Percentiles rank a stretch among this genome's conserved stretches.
Evolutionary conservation across 345 rosid species (phyloP).

Genomic region (Cardiospermum halicacabum): DNA sequence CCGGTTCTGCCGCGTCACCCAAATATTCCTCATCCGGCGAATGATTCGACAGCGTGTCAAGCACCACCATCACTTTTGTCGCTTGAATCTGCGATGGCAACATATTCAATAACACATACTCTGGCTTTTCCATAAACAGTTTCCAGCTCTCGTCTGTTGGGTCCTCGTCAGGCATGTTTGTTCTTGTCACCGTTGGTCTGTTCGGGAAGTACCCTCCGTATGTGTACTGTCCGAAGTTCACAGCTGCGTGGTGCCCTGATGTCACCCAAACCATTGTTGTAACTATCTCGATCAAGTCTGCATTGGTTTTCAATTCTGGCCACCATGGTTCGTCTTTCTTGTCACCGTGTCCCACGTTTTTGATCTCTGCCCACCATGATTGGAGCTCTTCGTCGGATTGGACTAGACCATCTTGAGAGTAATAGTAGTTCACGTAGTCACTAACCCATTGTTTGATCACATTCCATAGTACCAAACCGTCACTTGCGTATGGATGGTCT

Average conservation of each 20-base stretch:
- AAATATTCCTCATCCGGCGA: constrained; percentile 48
- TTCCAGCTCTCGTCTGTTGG: constrained; percentile 29
- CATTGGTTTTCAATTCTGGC: constrained; percentile 4
- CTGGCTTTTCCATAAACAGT: constrained; percentile 30
- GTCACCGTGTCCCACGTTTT: not conserved
- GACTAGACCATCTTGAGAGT: constrained; percentile 2
- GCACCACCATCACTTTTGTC: constrained; percentile 32
- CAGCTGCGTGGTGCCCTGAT: not conserved
- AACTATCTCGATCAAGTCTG: not conserved
- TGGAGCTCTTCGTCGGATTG: constrained; percentile 26
- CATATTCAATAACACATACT: constrained; percentile 20
- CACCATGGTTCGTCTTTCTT: constrained; percentile 10
- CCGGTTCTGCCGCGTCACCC: constrained; percentile 24
- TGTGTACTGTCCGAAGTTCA: constrained; percentile 1
- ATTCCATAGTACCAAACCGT: constrained; percentile 25
- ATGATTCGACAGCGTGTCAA: constrained; percentile 36
- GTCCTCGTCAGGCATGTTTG: constrained; percentile 40
- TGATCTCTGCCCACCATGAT: constrained; percentile 27
- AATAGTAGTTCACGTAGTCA: constrained; percentile 13
- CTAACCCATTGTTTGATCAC: constrained; percentile 3
- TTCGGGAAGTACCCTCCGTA: constrained; percentile 2
- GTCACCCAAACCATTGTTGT: constrained; percentile 9
- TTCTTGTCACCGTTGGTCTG: constrained; percentile 26
- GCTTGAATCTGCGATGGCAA: constrained; percentile 51
- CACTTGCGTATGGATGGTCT: constrained; percentile 34